A percentile compares a stretch with the other conserved stretches of the same genome.
Conservation (phyloP, 805 yeast genomes). For the Spathaspora passalidarum region DNA sequence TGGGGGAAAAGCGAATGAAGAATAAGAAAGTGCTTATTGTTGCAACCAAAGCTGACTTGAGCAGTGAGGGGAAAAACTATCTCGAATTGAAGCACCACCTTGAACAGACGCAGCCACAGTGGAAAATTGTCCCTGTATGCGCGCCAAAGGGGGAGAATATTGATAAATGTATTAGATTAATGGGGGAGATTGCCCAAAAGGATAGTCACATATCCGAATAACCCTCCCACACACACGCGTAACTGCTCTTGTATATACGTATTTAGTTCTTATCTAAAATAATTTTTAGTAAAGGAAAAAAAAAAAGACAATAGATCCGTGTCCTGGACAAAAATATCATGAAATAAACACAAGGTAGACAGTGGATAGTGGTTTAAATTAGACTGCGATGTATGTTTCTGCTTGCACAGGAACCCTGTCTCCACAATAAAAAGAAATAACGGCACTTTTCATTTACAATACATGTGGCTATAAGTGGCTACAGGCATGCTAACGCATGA, state of each 20-base stretch:
- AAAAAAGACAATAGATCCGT: no score
- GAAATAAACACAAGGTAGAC: not conserved
- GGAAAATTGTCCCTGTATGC: slow-evolving; percentile 84
- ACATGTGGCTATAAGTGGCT: no score
- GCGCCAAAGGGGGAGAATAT: slow-evolving; percentile 73
- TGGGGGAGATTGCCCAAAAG: slow-evolving; percentile 56
- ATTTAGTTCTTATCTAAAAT: slow-evolving; percentile 1
- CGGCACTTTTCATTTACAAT: no score
- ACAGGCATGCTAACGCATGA: no score
- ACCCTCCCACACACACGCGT: not conserved
- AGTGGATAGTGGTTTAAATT: no score
- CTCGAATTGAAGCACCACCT: slow-evolving; percentile 42
- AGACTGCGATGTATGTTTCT: no score
- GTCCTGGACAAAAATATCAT: no score
- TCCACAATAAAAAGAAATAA: no score
- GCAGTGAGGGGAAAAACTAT: slow-evolving; percentile 50
- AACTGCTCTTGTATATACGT: not conserved
- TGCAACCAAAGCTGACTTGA: slow-evolving; percentile 92
- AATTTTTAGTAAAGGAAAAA: no score
- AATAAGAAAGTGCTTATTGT: slow-evolving; percentile 68
- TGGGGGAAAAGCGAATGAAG: slow-evolving; percentile 62
- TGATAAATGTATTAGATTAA: slow-evolving; percentile 62
- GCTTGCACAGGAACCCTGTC: no score
- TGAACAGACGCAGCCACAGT: slow-evolving; percentile 27
- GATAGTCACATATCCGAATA: not conserved